Conservation (phyloP, 208 protist genomes). For the Leptomonas seymouri region DNA sequence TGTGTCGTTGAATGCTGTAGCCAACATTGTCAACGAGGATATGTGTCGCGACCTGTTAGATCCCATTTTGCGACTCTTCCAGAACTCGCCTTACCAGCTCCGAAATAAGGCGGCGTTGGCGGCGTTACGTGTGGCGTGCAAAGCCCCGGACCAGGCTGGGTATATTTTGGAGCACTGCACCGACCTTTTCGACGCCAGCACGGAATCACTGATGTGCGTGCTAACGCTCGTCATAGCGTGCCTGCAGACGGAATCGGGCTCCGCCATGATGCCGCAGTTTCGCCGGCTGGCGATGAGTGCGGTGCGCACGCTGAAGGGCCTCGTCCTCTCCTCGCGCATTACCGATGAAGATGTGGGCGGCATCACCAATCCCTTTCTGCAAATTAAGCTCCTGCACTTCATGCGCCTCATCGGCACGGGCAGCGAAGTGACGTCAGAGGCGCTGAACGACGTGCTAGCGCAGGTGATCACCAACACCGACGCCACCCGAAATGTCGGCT, state of each 20-base stretch:
- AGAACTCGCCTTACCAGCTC: constrained; percentile 42
- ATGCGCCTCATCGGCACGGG: constrained; percentile 95
- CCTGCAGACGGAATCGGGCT: constrained; percentile 54
- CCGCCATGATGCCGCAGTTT: constrained; percentile 67
- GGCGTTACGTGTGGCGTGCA: constrained; percentile 91
- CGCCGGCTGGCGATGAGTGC: constrained; percentile 90
- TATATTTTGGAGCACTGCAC: constrained; percentile 93
- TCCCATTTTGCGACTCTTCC: constrained; percentile 93
- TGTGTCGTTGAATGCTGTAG: constrained; percentile 96
- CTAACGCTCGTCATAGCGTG: constrained; percentile 95
- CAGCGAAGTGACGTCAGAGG: constrained; percentile 92
- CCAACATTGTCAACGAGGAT: constrained; percentile 97
- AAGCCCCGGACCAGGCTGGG: constrained; percentile 95
- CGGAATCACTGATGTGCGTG: constrained; percentile 86
- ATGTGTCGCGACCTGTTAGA: constrained; percentile 96
- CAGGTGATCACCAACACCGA: constrained; percentile 99
- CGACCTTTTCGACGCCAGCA: constrained; percentile 65
- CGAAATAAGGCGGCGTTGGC: constrained; percentile 95
- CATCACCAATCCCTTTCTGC: constrained; percentile 98
- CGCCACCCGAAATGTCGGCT: constrained; percentile 94
- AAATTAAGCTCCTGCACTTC: constrained; percentile 96
- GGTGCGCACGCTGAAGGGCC: constrained; percentile 94
- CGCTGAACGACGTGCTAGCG: constrained; percentile 98
- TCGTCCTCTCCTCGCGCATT: constrained; percentile 94
- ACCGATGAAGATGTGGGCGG: constrained; percentile 96